Evolutionary conservation across 1,284 basidiomycete genomes (phyloP).

Genomic region (Trametes pubescens): DNA sequence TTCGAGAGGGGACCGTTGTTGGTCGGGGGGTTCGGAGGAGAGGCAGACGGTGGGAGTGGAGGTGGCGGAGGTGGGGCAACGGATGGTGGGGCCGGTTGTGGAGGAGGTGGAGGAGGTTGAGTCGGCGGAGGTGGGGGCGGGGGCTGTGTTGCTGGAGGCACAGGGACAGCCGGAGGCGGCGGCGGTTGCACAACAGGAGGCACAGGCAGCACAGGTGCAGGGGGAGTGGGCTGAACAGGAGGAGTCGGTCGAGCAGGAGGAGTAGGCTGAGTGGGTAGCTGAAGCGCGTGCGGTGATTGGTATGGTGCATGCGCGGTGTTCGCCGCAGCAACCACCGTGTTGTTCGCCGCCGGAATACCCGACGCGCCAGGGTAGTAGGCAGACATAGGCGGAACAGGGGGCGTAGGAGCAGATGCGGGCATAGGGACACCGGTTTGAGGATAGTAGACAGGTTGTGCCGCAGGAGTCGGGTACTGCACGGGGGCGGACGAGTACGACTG

Average conservation of each 20-base stretch:
- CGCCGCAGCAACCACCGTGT: background rate
- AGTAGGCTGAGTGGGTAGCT: background rate
- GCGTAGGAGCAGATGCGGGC: slow-evolving; percentile 1
- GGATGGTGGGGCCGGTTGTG: slow-evolving; percentile 13
- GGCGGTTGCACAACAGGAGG: background rate
- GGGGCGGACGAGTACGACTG: slow-evolving; percentile 15
- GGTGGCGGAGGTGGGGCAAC: slow-evolving; percentile 9
- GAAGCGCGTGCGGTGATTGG: background rate
- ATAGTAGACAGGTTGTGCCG: slow-evolving; percentile 11
- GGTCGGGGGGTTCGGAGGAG: slow-evolving; percentile 3
- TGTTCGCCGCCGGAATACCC: slow-evolving; percentile 2
- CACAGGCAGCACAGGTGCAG: background rate
- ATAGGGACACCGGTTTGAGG: slow-evolving; percentile 1
- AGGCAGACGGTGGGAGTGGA: slow-evolving; percentile 9
- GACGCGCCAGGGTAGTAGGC: slow-evolving; percentile 7
- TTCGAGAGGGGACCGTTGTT: background rate
- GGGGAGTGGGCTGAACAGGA: background rate
- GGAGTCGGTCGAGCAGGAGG: background rate
- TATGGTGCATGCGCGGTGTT: slow-evolving; percentile 5
- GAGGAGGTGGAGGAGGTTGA: slow-evolving; percentile 12
- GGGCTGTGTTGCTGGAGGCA: background rate
- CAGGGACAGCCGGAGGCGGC: background rate
- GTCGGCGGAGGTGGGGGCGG: slow-evolving; percentile 8
- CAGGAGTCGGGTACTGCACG: slow-evolving; percentile 6
- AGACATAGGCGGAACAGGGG: background rate